These are phyloP conservation scores for Colletotrichum spaethianum DNA, from an alignment of 2,329 filamentous ascomycete species.

Conservation along the genomic window DNA sequence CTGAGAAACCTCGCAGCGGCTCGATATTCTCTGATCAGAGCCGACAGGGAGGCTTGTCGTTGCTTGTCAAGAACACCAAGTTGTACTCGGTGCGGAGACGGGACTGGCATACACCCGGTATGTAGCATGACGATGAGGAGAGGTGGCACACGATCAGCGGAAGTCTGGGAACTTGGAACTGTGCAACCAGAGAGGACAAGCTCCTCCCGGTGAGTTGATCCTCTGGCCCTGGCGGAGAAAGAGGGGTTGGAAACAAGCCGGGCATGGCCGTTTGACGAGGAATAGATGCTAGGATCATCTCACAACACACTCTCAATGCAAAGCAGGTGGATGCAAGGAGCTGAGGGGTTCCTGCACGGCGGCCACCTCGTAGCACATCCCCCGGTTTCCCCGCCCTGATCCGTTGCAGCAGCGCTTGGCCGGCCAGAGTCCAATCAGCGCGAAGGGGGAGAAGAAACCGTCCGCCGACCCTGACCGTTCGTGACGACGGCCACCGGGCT, in stretches of 20 bases:
- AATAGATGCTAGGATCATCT: background rate
- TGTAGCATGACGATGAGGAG: slow-evolving; percentile 36
- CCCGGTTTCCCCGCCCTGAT: slow-evolving; percentile 33
- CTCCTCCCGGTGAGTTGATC: slow-evolving; percentile 3
- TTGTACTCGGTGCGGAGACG: slow-evolving; percentile 32
- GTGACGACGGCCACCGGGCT: slow-evolving; percentile 7
- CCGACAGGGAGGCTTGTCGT: background rate
- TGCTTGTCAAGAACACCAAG: slow-evolving; percentile 5
- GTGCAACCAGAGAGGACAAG: slow-evolving; percentile 3
- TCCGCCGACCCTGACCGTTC: slow-evolving; percentile 18
- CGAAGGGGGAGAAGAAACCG: background rate
- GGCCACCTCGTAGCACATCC: slow-evolving; percentile 3
- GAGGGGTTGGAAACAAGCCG: slow-evolving; percentile 33
- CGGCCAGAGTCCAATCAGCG: slow-evolving; percentile 24
- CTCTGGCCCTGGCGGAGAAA: background rate
- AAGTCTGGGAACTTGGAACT: slow-evolving; percentile 24
- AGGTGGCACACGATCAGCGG: slow-evolving; percentile 33
- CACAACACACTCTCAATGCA: slow-evolving; percentile 4
- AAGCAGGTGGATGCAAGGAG: slow-evolving; percentile 6
- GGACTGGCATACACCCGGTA: slow-evolving; percentile 26
- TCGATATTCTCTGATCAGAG: background rate
- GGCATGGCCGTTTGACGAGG: slow-evolving; percentile 11
- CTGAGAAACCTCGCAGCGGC: slow-evolving; percentile 43
- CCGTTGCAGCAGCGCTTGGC: slow-evolving; percentile 24
- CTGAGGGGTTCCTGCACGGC: slow-evolving; percentile 36